Evolutionary conservation across 2,329 filamentous ascomycete genomes (phyloP), one percentile per base, ranked within the genome.

Genomic region (Colletotrichum chrysophilum): DNA sequence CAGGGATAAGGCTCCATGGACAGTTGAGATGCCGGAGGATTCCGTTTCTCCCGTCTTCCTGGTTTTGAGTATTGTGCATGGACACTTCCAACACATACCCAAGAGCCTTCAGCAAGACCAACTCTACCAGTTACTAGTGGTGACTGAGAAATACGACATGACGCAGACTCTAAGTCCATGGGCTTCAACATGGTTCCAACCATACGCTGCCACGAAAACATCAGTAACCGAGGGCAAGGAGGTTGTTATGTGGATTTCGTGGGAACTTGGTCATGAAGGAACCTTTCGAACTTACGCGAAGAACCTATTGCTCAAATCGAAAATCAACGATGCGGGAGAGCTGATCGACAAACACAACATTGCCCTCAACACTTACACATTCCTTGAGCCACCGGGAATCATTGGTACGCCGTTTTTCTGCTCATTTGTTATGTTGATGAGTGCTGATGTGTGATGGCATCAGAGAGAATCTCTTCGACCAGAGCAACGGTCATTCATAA

Each of bases 91-190:
- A 0, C 7, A 43, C 6, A 30, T 61, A 5, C 60, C 71, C 12
- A n/a, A 55, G 21, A 24, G 10, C 3, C 24, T 56, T 4, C 3
- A 2, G 1, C 16, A 18, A 3, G 6, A 56, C 16, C 30, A 73
- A 0, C 9, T 73, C 7, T 38, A 48, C 7, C 34, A 56, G 4
- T 2, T 70, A 1, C 12, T 74, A 0, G 16, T 56, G 0, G 7
- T 56, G 1, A 69, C 66, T 2, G 43, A 73, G 24, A 74, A 74
- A 10, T 70, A 65, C 14, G 71, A 74, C 4, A 64, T 74, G 71
- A 64, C 56, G 3, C 56, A 38, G 2, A 18, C 62, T 18, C 32
- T 73, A 4, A n/a, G n/a, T 7, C 71, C 28, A 1, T 70, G 56
- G 56, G 26, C 26, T 0, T 7, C 7, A 10, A 14, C 10, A 8